Conservation (phyloP, 139 green algal species). For the Micractinium sp. region DNA sequence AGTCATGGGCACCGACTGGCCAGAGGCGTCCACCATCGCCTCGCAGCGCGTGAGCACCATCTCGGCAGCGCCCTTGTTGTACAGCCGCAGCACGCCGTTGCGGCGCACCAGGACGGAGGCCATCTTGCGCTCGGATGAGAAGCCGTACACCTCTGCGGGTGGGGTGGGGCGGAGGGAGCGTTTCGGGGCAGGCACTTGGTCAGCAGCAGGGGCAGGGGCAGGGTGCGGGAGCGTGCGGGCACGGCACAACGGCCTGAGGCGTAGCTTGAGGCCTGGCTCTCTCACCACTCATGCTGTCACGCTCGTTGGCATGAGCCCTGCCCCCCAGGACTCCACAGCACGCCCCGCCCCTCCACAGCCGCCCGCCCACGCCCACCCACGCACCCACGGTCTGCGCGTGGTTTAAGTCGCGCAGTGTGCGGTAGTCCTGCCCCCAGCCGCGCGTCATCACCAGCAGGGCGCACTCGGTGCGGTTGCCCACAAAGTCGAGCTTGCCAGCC, state of each 20-base stretch:
- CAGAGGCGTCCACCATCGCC: conserved; percentile 52
- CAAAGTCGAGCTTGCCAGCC: conserved; percentile 68
- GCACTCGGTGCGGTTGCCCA: conserved; percentile 95
- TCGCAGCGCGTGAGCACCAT: conserved; percentile 89
- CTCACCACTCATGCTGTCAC: no score
- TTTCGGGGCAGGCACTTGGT: background rate
- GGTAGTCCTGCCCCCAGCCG: conserved; percentile 79
- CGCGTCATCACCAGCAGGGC: conserved; percentile 88
- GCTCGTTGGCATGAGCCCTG: no score
- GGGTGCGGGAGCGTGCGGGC: no score
- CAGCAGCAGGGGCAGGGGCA: background rate
- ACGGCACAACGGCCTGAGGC: no score
- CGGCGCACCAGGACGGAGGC: conserved; percentile 70
- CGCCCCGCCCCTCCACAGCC: no score
- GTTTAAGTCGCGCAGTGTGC: conserved; percentile 47
- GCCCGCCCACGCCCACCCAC: background rate
- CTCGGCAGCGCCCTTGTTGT: conserved; percentile 97
- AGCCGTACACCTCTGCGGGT: conserved; percentile 80
- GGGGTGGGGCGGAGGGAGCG: background rate
- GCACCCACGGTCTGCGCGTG: conserved; percentile 28
- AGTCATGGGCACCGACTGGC: conserved; percentile 62
- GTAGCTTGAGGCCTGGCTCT: no score
- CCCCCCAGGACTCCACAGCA: no score
- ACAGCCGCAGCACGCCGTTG: conserved; percentile 69
- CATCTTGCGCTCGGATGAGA: conserved; percentile 93